Base-by-base conservation (phyloP, 805 yeast genomes). In the Cyberlindnera veronae region DNA sequence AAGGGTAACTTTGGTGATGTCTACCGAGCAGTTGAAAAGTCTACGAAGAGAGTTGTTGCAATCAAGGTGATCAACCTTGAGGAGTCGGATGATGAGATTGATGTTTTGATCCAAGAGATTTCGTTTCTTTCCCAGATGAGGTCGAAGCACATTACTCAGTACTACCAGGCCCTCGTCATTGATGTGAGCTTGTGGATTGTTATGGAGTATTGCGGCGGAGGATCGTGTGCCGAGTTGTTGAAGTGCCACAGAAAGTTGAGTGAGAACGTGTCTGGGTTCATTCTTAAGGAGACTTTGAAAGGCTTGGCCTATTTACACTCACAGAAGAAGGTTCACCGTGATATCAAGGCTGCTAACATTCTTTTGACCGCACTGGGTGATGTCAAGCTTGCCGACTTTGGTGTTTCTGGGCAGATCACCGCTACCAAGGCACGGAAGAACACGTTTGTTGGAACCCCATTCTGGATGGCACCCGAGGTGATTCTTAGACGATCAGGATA, bases 401-500 rank as follows among this genome's bases (percentile, higher is more conserved):
- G 98, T 1, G 96, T 90, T 4, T 79, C 91, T 53, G 93, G 93
- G 0, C 93, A 88, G 60, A 69, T 90, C 20, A 63, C 69, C 32
- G 57, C 96, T 2, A 81, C 80, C 37, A 70, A 76, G 50, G 63
- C 77, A 42, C 69, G 78, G 45, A 74, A 81, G 48, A 72, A 76
- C 40, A 86, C 96, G 0, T 82, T 90, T 69, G 96, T 89, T 38
- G 98, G 98, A 1, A 89, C 97, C 0, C 96, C 97, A 12, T 87
- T 78, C 62, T 90, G 97, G 97, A 90, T 91, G 98, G 99, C 99
- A 0, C 99, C 99, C 0, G 99, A 93, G 60, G 84, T 91, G n/a
- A 84, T 93, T 32, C 60, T 69, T 5, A 59, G 73, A 42, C 56
- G 61, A 33, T 60, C 64, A 9, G 95, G 93, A 1, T 89, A 93